Evolutionary conservation across 2,329 filamentous ascomycete genomes (phyloP).

Genomic region (Nemania diffusa): DNA sequence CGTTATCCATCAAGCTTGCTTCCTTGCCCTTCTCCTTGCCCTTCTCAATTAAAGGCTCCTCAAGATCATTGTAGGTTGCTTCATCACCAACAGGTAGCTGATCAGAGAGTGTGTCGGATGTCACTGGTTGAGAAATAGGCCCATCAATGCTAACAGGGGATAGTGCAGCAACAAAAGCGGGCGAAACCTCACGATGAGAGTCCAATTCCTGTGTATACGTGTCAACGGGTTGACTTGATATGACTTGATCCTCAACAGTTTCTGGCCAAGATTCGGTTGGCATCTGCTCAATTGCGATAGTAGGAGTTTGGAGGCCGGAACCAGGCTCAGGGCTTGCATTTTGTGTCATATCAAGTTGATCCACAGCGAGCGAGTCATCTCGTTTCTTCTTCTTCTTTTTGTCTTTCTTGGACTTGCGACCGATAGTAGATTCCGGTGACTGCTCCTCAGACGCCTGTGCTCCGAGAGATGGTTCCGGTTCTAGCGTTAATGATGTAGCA

Average conservation of each 20-base stretch:
- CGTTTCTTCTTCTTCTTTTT: constrained; percentile 42
- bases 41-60: constrained; percentile 45
- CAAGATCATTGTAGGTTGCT: constrained; percentile 26
- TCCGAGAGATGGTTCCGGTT: constrained; percentile 26
- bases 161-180: background rate
- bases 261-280: background rate
- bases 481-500: background rate
- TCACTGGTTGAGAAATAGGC: background rate
- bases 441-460: constrained; percentile 8
- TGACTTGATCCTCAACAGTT: background rate
- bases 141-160: constrained; percentile 1
- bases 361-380: constrained; percentile 26
- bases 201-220: background rate
- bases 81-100: constrained; percentile 9
- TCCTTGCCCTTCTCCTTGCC: constrained; percentile 48
- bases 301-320: constrained; percentile 26
- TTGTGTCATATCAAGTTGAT: constrained; percentile 25
- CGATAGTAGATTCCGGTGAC: constrained; percentile 11
- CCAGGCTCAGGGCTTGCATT: constrained; percentile 21
- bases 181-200: constrained; percentile 6
- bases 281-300: constrained; percentile 16
- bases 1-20: background rate
- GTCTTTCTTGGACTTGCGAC: constrained; percentile 40
- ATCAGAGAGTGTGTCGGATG: constrained; percentile 14
- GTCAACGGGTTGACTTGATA: constrained; percentile 5